phyloP scores from a whole-genome alignment of 257 asterid genomes.

The Solanum clarkiae region DNA sequence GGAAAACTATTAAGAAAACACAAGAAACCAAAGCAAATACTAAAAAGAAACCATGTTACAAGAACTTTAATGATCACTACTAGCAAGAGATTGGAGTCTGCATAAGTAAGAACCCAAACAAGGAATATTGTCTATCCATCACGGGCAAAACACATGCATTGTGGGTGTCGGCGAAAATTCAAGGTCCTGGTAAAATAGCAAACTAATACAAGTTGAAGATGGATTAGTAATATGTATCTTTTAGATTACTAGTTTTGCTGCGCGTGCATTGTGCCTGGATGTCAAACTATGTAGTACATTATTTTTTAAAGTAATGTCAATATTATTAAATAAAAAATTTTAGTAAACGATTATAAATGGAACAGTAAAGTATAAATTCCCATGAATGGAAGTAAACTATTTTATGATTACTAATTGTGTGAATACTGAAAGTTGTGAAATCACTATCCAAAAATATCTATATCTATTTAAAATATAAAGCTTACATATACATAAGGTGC shows the following conservation, averaged over 20 bases:
- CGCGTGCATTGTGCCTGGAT: no score
- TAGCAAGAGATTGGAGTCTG: background rate
- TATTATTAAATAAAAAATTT: no score
- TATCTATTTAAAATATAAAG: no score
- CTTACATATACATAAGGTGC: no score
- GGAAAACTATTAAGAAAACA: background rate
- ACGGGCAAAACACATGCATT: background rate
- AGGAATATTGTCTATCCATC: background rate
- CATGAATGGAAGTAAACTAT: no score
- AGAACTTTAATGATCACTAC: background rate
- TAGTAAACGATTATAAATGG: no score
- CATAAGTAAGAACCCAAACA: background rate
- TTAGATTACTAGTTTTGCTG: background rate
- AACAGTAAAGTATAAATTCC: no score
- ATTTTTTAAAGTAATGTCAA: no score
- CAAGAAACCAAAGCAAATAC: background rate
- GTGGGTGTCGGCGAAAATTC: background rate
- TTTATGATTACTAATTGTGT: no score
- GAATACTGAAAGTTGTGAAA: no score
- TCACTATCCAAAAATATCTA: no score
- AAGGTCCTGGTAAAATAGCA: background rate
- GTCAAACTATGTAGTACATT: no score
- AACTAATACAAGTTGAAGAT: background rate
- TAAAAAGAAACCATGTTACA: background rate
- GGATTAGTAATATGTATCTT: background rate